These are phyloP conservation scores for Mimosa pudica DNA, from an alignment of 306 rosid species.

Conservation along the genomic window DNA sequence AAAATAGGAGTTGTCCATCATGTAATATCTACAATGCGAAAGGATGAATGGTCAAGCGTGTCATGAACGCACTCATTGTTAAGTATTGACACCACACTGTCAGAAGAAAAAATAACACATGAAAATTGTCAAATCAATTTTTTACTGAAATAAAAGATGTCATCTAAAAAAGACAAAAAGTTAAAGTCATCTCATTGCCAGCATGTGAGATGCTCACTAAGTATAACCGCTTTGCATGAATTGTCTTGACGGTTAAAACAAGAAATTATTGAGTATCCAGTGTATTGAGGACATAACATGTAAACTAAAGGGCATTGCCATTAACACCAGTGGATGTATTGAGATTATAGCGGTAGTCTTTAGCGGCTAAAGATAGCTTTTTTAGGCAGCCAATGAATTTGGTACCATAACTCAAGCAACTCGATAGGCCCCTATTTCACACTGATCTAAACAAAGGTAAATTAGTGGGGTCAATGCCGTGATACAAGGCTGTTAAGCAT, in stretches of 20 bases:
- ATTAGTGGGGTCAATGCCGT: not conserved
- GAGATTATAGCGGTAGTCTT: not conserved
- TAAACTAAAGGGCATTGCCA: not conserved
- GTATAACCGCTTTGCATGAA: too few relatives aligned
- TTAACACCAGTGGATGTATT: not conserved
- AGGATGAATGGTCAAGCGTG: not conserved
- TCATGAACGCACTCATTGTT: not conserved
- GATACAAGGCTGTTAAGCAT: not conserved
- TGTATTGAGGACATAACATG: not conserved
- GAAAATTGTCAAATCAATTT: not conserved
- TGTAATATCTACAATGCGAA: not conserved
- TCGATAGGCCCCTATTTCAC: not conserved
- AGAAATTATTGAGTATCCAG: not conserved
- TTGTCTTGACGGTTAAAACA: not conserved
- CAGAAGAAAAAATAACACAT: not conserved
- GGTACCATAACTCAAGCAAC: not conserved
- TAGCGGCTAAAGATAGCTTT: not conserved
- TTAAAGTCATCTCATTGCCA: not conserved
- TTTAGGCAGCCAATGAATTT: not conserved
- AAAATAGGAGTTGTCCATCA: not conserved
- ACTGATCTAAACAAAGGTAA: not conserved
- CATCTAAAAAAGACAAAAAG: not conserved
- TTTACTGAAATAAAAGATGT: not conserved
- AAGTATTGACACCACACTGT: not conserved
- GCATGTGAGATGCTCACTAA: too few relatives aligned